Evolutionary conservation across 2,329 filamentous ascomycete species (phyloP), one percentile per base, ranked within the genome.

Genomic region (Zelopaecilomyces penicillatus): DNA sequence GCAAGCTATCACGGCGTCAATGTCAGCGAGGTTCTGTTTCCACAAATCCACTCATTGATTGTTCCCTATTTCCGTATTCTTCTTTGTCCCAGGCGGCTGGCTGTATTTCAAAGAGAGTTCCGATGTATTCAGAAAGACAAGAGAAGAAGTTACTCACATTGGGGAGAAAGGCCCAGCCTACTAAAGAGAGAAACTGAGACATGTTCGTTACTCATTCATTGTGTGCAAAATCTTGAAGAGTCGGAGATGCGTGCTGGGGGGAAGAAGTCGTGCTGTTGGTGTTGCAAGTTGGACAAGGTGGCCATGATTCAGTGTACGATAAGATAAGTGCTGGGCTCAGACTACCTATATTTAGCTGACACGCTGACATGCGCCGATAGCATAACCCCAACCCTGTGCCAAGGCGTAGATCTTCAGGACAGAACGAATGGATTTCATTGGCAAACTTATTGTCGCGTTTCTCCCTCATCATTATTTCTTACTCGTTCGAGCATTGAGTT

Each of bases 1-100:
- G 82, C 84, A 55, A 91, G 78, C 87, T 94, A 50, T 39, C 41
- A 42, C 10, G 41, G 12, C 33, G 41, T 30, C 33, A 26, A 12
- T 28, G 51, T 58, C 47, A 56, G 57, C 42, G 37, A 33, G 28
- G 44, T 11, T 33, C 43, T 34, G 43, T 41, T 12, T 39, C 27
- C 19, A 19, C 19, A 19, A 19, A 19, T 19, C 19, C 3, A 19
- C 19, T 19, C 19, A 19, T 19, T 19, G 19, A 19, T 19, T 19
- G 19, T 19, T 19, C 19, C 19, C 19, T 19, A 19, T 19, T 19
- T 19, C 19, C 19, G 19, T 19, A 19, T 19, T 34, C 39, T 19
- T n/a, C 12, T 35, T 5, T 42, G 27, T 7, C 11, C 40, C 37
- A 32, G 28, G 31, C 30, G 34, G 19, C 38, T 35, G 8, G n/a